Base-by-base conservation (phyloP, 331 rosid species). In the Saraca asoca region DNA sequence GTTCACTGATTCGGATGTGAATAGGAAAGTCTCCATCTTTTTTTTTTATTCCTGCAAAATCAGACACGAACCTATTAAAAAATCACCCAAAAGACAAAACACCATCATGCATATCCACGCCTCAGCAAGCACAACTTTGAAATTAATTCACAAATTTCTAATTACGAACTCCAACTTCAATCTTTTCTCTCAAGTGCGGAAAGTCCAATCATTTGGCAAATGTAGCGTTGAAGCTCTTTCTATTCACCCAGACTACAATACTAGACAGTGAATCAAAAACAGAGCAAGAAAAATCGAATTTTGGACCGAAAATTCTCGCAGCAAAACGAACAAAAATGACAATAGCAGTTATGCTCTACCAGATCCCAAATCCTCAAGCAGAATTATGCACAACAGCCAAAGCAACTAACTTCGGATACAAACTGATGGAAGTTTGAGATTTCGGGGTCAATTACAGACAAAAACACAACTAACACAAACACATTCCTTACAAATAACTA, bases 351-450 rank as follows among this genome's bases (percentile, higher is more conserved):
- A 24, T 13, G 31, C 68, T 54, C 12, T 6, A 1, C 44, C 71
- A 69, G 82, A 81, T 81, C 85, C 69, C 51, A 37, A 31, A 2
- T 1, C 64, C 43, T 1, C 62, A 5, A 41, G 2, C 16, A 6
- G 70, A 68, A 42, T 18, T 61, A 51, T 0, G 0, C 29, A 66
- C 7, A 78, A 9, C 8, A 44, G 18, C 13, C 24, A 50, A 20
- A 46, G 53, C 9, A 7, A 4, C 10, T 31, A 24, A 6, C 41
- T 37, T 37, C 8, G 41, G 7, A 37, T 5, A 37, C 0, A 37
- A 37, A 5, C 41, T 37, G 8, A 2, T 37, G 0, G 13, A 70
- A 69, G 60, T 29, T 46, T 42, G 64, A 70, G 29, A 13, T 18
- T 24, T 42, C 20, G 12, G n/a, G n/a, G n/a, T n/a, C n/a, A n/a